Evolutionary conservation across 352 stramenopile genomes (phyloP).

Genomic region (Peronospora belbahrii): DNA sequence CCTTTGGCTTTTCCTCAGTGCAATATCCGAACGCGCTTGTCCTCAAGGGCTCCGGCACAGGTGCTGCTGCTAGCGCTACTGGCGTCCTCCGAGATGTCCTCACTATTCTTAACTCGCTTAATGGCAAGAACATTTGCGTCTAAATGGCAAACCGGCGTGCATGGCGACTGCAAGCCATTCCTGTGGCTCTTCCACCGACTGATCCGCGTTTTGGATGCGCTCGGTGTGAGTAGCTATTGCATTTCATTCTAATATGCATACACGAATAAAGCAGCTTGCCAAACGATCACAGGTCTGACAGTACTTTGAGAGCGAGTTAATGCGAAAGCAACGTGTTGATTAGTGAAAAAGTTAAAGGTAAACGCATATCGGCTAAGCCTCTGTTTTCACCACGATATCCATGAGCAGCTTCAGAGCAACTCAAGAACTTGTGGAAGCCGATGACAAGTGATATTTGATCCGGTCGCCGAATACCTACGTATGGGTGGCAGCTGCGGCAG

Average conservation of each 20-base stretch:
- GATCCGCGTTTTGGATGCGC: slow-evolving; percentile 1
- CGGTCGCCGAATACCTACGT: background rate
- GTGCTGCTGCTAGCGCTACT: slow-evolving; percentile 51
- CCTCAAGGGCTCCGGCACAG: slow-evolving; percentile 61
- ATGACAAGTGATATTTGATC: background rate
- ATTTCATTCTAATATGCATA: slow-evolving; percentile 23
- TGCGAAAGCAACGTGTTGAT: background rate
- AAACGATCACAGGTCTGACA: background rate
- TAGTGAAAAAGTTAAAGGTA: background rate
- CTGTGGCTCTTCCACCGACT: slow-evolving; percentile 17
- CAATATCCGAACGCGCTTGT: slow-evolving; percentile 65
- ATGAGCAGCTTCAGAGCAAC: background rate
- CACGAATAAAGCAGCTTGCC: background rate
- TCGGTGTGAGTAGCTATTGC: slow-evolving; percentile 13
- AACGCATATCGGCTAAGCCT: background rate
- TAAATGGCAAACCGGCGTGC: slow-evolving; percentile 1
- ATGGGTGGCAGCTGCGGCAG: background rate
- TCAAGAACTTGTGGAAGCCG: background rate
- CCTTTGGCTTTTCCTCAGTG: slow-evolving; percentile 59
- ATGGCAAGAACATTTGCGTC: slow-evolving; percentile 40
- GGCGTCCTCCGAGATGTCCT: slow-evolving; percentile 69
- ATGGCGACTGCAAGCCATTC: slow-evolving; percentile 8
- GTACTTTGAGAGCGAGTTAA: background rate
- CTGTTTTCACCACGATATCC: background rate
- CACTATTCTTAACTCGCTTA: slow-evolving; percentile 62